These are phyloP conservation scores for Sporothrix brunneoviolacea DNA, from an alignment of 2,329 filamentous ascomycete genomes.

Conservation along the genomic window DNA sequence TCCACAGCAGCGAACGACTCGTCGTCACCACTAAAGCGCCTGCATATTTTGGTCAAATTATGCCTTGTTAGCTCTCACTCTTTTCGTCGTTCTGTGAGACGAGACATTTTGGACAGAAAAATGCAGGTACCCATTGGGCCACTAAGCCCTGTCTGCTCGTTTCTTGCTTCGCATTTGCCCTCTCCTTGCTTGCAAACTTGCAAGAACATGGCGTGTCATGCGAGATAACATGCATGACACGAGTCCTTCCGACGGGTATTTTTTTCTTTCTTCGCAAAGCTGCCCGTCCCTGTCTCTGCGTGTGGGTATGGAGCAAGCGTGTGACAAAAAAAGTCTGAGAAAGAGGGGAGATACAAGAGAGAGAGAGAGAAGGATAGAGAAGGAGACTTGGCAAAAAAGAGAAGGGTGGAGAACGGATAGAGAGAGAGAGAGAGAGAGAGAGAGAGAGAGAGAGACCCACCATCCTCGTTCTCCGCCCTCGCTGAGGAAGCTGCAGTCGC, in stretches of 20 bases:
- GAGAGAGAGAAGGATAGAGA: neutral
- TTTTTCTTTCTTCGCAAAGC: neutral
- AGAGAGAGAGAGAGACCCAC: slow-evolving; percentile 14
- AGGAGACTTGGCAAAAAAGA: too few species aligned
- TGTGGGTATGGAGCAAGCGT: neutral
- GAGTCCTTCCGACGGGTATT: too few species aligned
- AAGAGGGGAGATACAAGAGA: neutral
- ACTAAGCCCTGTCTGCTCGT: neutral
- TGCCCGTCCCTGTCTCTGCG: too few species aligned
- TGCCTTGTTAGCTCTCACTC: neutral
- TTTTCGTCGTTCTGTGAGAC: neutral
- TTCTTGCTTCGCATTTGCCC: neutral
- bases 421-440: neutral
- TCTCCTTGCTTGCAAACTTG: neutral
- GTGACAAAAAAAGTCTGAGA: neutral
- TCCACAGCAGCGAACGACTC: slow-evolving; percentile 16
- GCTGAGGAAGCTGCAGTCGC: slow-evolving; percentile 37
- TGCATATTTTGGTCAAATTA: neutral
- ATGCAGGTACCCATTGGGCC: slow-evolving; percentile 5
- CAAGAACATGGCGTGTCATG: neutral
- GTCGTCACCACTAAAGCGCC: slow-evolving; percentile 22
- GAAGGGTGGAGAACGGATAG: neutral
- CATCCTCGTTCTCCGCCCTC: slow-evolving; percentile 21
- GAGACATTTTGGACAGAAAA: neutral
- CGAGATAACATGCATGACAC: slow-evolving; percentile 1